Base-by-base conservation (phyloP, 306 rosid species). In the Lupinus albus region DNA sequence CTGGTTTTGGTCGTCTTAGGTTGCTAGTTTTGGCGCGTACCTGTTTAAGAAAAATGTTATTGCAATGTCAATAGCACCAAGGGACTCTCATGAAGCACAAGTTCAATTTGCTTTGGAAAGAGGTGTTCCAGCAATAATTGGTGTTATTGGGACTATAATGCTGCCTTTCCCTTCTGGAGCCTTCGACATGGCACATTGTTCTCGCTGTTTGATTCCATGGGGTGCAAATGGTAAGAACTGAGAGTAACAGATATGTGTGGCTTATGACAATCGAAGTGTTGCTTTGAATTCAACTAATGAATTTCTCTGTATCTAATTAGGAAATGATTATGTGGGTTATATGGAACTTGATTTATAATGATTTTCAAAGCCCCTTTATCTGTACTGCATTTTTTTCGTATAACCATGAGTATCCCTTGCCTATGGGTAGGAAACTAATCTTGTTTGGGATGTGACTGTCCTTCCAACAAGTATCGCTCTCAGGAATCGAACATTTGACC, bases 21-120 rank as follows among this genome's bases (percentile, higher is more conserved):
- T 90, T 76, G 96, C 96, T 58, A 90, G 96, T 78, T 87, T 80
- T 80, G 95, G 91, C 6, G 96, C 95, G 45, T 87, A 90, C 78
- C 72, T 90, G 62, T 84, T 85, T 32, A 84, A 84, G 72, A 90
- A 81, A 76, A 90, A 82, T 76, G 89, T 85, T 39, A 16, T 87
- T 49, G 50, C 89, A 63, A 82, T 87, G 92, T 90, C 95, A 59
- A 80, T 90, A 32, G 95, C 96, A 35, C 96, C 95, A 62, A 80
- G 89, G 74, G 96, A 90, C 66, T 90, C 96, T 70, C 89, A 90
- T 60, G 95, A 90, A 82, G 96, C 95, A 9, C 96, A 90, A 72
- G 92, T 90, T 63, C 95, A 90, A 83, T 90, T 90, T 84, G 96
- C 95, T 51, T 61, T 90, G 59, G 96, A 90, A 85, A 87, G 96